Conservation (phyloP, 768 basidiomycete genomes). For the Boletus rex-veris region DNA sequence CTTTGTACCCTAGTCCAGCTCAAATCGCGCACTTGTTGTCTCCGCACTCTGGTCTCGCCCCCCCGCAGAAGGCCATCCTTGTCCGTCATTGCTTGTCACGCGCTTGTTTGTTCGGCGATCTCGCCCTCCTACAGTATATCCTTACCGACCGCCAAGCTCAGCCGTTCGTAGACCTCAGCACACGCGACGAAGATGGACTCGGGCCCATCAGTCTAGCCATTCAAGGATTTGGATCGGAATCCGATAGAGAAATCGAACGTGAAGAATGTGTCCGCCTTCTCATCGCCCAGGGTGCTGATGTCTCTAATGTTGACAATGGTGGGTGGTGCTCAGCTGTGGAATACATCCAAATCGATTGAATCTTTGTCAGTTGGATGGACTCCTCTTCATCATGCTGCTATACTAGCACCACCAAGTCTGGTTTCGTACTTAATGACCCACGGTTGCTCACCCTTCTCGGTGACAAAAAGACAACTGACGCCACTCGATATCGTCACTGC, state of each 20-base stretch:
- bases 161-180: constrained; percentile 59
- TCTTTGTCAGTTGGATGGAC: constrained; percentile 81
- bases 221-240: constrained; percentile 78
- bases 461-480: constrained; percentile 76
- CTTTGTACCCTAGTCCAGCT: constrained; percentile 66
- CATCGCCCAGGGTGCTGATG: constrained; percentile 72
- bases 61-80: constrained; percentile 64
- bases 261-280: constrained; percentile 86
- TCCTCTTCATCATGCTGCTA: constrained; percentile 86
- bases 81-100: constrained; percentile 72
- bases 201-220: constrained; percentile 74
- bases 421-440: constrained; percentile 91
- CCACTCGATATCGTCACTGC: constrained; percentile 89
- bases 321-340: constrained; percentile 18
- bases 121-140: constrained; percentile 67
- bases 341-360: constrained; percentile 1
- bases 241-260: constrained; percentile 81
- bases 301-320: constrained; percentile 62
- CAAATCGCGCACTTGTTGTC: constrained; percentile 63
- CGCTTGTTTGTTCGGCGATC: constrained; percentile 76
- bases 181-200: constrained; percentile 83
- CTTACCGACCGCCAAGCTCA: constrained; percentile 67
- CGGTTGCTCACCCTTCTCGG: constrained; percentile 77
- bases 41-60: constrained; percentile 62
- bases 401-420: constrained; percentile 85